Conservation (phyloP, 2,329 filamentous ascomycete genomes). For the Whalleya microplaca region DNA sequence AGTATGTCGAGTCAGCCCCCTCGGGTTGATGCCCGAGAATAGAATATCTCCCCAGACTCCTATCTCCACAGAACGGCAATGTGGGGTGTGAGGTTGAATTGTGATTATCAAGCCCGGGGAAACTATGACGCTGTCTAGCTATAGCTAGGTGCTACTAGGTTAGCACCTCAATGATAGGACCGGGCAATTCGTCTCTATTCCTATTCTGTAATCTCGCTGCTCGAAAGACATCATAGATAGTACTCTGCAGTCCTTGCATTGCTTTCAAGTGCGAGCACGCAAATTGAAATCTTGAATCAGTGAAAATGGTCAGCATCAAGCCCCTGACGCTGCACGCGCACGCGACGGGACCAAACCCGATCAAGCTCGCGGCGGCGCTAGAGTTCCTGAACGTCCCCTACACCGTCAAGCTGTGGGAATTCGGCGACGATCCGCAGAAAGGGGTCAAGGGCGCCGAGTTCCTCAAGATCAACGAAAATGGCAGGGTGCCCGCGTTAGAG, state of each 20-base stretch:
- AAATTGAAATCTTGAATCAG: background rate
- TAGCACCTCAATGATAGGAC: background rate
- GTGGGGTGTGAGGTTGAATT: no score
- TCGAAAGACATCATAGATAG: no score
- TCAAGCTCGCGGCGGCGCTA: slow-evolving; percentile 47
- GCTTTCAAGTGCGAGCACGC: background rate
- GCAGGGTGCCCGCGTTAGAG: slow-evolving; percentile 43
- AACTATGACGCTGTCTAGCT: background rate
- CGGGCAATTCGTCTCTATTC: background rate
- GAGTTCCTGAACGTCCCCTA: slow-evolving; percentile 46
- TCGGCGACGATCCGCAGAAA: slow-evolving; percentile 41
- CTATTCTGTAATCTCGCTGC: slow-evolving; percentile 33
- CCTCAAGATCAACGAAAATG: slow-evolving; percentile 48
- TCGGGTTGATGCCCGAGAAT: no score
- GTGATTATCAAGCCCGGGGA: no score
- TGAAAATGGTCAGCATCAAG: slow-evolving; percentile 25
- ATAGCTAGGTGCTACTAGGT: no score
- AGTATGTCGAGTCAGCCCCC: no score
- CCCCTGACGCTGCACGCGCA: slow-evolving; percentile 45
- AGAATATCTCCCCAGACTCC: no score
- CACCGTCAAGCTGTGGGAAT: slow-evolving; percentile 45
- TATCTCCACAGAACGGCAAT: no score
- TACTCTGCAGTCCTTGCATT: background rate
- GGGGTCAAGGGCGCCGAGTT: slow-evolving; percentile 44
- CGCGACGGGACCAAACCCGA: slow-evolving; percentile 45